Evolutionary conservation across 2,329 filamentous ascomycete genomes (phyloP).

Genomic region (Paecilomyces variotii): DNA sequence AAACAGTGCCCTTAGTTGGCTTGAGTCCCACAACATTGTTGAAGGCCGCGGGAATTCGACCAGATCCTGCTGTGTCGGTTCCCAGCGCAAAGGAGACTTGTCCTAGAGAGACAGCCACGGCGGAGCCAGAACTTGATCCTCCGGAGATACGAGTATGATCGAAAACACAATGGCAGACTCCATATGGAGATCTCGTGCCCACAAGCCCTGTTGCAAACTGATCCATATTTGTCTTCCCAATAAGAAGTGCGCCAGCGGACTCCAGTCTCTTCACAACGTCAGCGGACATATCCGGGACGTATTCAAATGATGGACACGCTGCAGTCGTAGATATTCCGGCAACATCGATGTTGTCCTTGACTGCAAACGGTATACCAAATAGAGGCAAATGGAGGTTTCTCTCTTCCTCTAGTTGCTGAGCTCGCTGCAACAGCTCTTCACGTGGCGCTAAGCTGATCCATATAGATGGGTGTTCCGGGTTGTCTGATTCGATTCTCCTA

Average conservation of each 20-base stretch:
- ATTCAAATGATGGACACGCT: conserved; percentile 41
- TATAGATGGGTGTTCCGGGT: background rate
- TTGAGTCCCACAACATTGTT: conserved; percentile 19
- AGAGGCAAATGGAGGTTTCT: conserved; percentile 27
- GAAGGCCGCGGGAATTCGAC: conserved; percentile 18
- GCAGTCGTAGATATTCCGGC: conserved; percentile 40
- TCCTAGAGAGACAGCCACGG: conserved; percentile 46
- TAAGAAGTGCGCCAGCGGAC: conserved; percentile 45
- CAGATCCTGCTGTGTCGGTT: conserved; percentile 20
- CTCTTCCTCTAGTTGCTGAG: background rate
- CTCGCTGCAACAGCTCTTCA: background rate
- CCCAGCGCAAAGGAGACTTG: conserved; percentile 50
- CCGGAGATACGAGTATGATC: conserved; percentile 45
- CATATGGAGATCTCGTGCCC: conserved; percentile 52
- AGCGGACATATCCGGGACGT: conserved; percentile 40
- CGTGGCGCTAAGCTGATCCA: background rate
- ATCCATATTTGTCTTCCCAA: conserved; percentile 54
- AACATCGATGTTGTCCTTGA: conserved; percentile 44
- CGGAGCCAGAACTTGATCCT: conserved; percentile 50
- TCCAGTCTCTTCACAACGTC: conserved; percentile 42
- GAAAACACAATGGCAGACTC: conserved; percentile 47
- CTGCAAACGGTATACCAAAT: conserved; percentile 42
- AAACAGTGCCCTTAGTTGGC: conserved; percentile 17
- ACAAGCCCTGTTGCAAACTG: conserved; percentile 56
- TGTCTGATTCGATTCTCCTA: conserved; percentile 1